Percentiles rank a stretch among this genome's conserved stretches.
These are phyloP conservation scores for Novymonas esmeraldas DNA, from an alignment of 208 protist species.

Conservation along the genomic window DNA sequence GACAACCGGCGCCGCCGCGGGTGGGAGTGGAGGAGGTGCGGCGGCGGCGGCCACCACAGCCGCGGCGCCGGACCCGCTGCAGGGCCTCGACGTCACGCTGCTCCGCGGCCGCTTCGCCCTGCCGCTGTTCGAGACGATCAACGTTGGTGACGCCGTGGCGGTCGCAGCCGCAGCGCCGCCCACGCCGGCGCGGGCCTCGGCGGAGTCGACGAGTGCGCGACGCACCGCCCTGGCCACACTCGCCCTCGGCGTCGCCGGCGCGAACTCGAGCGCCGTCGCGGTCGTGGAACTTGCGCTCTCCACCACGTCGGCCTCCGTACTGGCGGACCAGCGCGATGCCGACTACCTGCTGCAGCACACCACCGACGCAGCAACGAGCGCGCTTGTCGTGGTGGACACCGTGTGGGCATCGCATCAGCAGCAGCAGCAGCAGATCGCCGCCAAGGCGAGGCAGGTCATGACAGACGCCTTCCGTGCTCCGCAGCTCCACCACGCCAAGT, in stretches of 20 bases:
- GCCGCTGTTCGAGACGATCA: conserved; percentile 56
- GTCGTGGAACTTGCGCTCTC: conserved; percentile 32
- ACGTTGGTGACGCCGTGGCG: conserved; percentile 29
- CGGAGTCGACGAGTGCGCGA: not conserved
- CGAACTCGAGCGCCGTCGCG: conserved; percentile 14
- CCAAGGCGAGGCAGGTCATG: conserved; percentile 46
- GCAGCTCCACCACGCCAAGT: conserved; percentile 56
- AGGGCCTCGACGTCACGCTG: conserved; percentile 39
- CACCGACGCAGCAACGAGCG: conserved; percentile 36
- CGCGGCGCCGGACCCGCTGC: not conserved
- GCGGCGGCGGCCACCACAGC: too few species aligned
- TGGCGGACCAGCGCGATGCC: conserved; percentile 14
- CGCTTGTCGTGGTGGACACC: conserved; percentile 48
- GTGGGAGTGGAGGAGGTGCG: not conserved
- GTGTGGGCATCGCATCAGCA: conserved; percentile 51
- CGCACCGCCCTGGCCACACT: conserved; percentile 19
- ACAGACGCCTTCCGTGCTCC: conserved; percentile 58
- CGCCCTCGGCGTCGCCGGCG: conserved; percentile 16
- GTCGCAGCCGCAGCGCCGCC: not conserved
- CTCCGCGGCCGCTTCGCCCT: conserved; percentile 74
- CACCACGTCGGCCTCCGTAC: conserved; percentile 1
- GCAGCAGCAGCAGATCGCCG: conserved; percentile 48
- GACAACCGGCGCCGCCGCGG: not conserved
- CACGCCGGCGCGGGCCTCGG: not conserved
- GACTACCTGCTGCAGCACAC: conserved; percentile 23